Percentiles rank a stretch among this genome's conserved stretches.
Conservation (phyloP, 106 monocot genomes). For the Dendrobium nobile region DNA sequence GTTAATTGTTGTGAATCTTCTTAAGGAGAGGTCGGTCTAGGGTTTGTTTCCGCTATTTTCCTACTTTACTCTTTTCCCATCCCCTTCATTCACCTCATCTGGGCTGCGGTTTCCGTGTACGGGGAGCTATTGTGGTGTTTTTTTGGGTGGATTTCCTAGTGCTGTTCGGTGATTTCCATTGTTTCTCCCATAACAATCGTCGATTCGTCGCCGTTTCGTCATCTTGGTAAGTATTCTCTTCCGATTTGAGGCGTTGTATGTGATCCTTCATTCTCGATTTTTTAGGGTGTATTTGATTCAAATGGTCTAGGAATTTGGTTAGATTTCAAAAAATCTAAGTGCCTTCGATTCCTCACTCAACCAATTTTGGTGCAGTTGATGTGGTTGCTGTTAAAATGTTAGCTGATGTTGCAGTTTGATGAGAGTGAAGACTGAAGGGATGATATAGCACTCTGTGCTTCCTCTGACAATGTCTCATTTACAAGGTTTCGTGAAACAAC, state of each 20-base stretch:
- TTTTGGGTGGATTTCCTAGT: neutral
- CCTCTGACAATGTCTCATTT: conserved; percentile 37
- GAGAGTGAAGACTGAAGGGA: neutral
- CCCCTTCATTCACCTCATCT: neutral
- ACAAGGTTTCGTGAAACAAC: conserved; percentile 42
- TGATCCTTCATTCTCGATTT: neutral
- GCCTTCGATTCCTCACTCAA: neutral
- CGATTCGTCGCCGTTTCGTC: neutral
- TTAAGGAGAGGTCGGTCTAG: conserved; percentile 10
- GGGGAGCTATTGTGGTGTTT: neutral
- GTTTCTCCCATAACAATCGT: neutral
- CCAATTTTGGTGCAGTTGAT: conserved; percentile 1
- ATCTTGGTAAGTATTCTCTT: conserved; percentile 1
- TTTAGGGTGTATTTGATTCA: neutral
- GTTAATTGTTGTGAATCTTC: neutral
- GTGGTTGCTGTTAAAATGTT: neutral
- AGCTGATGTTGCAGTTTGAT: neutral
- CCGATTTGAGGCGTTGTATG: conserved; percentile 2
- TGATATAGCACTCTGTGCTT: neutral
- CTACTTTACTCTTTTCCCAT: conserved; percentile 17
- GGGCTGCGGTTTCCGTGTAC: neutral
- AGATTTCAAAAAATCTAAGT: neutral
- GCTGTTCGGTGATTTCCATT: neutral
- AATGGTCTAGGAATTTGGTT: conserved; percentile 5
- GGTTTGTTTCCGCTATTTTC: conserved; percentile 14